Conservation (phyloP, 768 basidiomycete genomes). For the Epithele typhae region DNA sequence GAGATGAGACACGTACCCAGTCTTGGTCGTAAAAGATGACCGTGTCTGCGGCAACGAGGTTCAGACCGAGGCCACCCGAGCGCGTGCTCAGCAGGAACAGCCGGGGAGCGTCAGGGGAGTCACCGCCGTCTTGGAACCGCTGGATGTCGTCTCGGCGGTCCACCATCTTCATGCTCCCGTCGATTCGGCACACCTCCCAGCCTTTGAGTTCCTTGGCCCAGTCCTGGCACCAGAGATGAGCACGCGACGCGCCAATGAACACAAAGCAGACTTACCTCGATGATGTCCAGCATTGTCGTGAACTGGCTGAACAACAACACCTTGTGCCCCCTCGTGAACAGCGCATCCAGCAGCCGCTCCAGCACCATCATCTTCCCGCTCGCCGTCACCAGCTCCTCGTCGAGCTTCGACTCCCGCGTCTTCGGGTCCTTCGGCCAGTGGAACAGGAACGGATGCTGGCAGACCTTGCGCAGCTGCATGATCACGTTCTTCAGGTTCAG, state of each 20-base stretch:
- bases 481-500: conserved; percentile 86
- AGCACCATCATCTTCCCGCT: conserved; percentile 98
- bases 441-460: conserved; percentile 90
- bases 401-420: conserved; percentile 59
- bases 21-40: conserved; percentile 94
- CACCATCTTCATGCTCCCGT: conserved; percentile 78
- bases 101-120: conserved; percentile 55
- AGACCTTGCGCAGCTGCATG: conserved; percentile 97
- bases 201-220: conserved; percentile 86
- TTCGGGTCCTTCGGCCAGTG: conserved; percentile 70
- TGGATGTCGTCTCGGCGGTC: conserved; percentile 85
- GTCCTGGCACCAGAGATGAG: conserved; percentile 44
- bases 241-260: not conserved
- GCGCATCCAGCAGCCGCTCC: conserved; percentile 76
- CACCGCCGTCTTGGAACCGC: conserved; percentile 71
- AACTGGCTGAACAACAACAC: conserved; percentile 91
- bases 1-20: conserved; percentile 57
- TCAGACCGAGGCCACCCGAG: conserved; percentile 78
- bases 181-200: conserved; percentile 86
- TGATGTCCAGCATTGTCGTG: conserved; percentile 93
- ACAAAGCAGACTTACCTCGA: conserved; percentile 55
- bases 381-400: conserved; percentile 76
- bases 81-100: conserved; percentile 81
- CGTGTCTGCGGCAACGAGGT: conserved; percentile 79
- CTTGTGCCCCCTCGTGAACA: conserved; percentile 80